Conservation (phyloP, 768 basidiomycete genomes). For the Suillus placidus region DNA sequence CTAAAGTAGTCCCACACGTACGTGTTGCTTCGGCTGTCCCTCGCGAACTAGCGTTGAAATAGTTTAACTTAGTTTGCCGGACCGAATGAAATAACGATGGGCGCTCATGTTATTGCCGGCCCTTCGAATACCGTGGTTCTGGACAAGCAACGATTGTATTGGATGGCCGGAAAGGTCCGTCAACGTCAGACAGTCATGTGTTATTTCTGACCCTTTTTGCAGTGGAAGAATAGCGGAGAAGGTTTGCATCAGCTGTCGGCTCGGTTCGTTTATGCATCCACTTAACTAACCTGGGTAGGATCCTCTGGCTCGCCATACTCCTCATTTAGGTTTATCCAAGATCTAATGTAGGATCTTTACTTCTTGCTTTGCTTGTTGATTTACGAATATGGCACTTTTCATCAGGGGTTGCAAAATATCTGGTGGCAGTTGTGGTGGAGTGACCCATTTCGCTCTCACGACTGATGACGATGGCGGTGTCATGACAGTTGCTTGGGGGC, state of each 20-base stretch:
- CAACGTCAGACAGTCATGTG: not conserved
- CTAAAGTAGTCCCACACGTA: constrained; percentile 83
- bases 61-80: constrained; percentile 65
- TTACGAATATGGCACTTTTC: constrained; percentile 9
- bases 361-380: not conserved
- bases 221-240: constrained; percentile 97
- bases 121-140: constrained; percentile 83
- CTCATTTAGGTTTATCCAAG: constrained; percentile 83
- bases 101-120: constrained; percentile 69
- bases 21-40: constrained; percentile 9
- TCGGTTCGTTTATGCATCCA: constrained; percentile 7
- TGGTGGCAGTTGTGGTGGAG: constrained; percentile 76
- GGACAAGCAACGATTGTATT: constrained; percentile 85
- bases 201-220: constrained; percentile 21
- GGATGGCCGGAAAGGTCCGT: constrained; percentile 78
- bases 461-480: constrained; percentile 72
- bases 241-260: constrained; percentile 44
- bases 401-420: constrained; percentile 77
- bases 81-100: constrained; percentile 64
- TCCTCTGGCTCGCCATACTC: constrained; percentile 91
- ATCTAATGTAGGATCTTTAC: constrained; percentile 64
- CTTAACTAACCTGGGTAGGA: constrained; percentile 47
- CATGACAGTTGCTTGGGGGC: constrained; percentile 87
- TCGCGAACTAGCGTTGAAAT: constrained; percentile 2
- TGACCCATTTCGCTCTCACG: constrained; percentile 83